Evolutionary conservation across 2,329 filamentous ascomycete species (phyloP).

Genomic region (Fragosphaeria purpurea): DNA sequence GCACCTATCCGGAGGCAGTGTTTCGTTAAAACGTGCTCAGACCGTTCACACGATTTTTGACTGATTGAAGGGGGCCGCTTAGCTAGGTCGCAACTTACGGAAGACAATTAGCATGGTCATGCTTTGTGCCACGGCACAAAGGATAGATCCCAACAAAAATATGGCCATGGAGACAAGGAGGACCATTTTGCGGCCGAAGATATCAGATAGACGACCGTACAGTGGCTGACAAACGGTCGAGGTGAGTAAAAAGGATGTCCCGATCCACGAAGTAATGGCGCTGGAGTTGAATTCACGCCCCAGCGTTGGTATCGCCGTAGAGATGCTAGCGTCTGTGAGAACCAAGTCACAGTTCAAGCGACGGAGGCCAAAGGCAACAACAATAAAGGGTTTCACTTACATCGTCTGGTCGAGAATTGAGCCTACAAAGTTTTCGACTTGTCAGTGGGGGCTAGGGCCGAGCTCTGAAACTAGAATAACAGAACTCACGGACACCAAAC

Average conservation of each 20-base stretch:
- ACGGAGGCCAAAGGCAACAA: not conserved
- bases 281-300: conserved; percentile 1
- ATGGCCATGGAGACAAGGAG: conserved; percentile 6
- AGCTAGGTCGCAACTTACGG: conserved; percentile 1
- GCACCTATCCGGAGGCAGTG: conserved; percentile 3
- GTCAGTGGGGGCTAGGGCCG: not conserved
- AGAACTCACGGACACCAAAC: not conserved
- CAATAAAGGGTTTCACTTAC: not conserved
- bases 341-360: not conserved
- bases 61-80: not conserved
- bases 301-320: conserved; percentile 1
- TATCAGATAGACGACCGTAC: conserved; percentile 6
- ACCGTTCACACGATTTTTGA: too few relatives aligned
- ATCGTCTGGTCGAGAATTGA: conserved; percentile 2
- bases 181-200: conserved; percentile 7
- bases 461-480: not conserved
- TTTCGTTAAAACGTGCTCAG: not conserved
- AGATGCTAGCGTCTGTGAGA: not conserved
- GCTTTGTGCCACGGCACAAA: conserved; percentile 9
- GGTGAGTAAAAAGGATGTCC: conserved; percentile 4
- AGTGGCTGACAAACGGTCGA: conserved; percentile 5
- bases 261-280: conserved; percentile 6
- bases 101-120: conserved; percentile 12
- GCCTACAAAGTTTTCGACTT: not conserved
- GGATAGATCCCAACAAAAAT: conserved; percentile 11